A percentile compares a stretch with the other conserved stretches of the same genome.
Conservation (phyloP, 1,284 basidiomycete species). For the Bjerkandera adusta region DNA sequence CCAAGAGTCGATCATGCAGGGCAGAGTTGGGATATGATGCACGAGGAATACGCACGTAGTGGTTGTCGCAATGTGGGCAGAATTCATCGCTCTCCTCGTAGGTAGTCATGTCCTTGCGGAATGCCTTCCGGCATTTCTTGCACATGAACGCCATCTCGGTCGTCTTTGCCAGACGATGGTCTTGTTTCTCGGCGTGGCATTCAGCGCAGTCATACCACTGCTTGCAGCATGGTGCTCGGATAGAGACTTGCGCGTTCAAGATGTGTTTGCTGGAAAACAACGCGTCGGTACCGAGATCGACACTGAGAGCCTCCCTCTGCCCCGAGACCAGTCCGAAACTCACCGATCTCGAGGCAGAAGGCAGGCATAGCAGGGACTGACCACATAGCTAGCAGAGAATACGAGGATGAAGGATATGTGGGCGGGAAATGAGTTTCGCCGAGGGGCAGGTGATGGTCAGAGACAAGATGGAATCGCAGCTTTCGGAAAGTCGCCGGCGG, state of each 20-base stretch:
- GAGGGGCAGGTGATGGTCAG: background rate
- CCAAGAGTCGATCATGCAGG: too few relatives aligned
- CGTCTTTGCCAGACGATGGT: slow-evolving; percentile 76
- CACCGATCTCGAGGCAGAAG: too few relatives aligned
- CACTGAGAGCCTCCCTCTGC: background rate
- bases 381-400: background rate
- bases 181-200: slow-evolving; percentile 86
- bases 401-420: background rate
- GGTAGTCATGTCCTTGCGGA: slow-evolving; percentile 87
- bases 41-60: slow-evolving; percentile 68
- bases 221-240: slow-evolving; percentile 93
- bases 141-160: slow-evolving; percentile 93
- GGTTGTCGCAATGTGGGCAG: slow-evolving; percentile 98
- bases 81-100: slow-evolving; percentile 98
- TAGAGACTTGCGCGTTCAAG: slow-evolving; percentile 90
- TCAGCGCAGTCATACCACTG: slow-evolving; percentile 95
- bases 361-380: background rate
- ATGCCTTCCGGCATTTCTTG: slow-evolving; percentile 98
- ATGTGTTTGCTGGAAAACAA: slow-evolving; percentile 75
- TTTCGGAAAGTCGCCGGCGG: background rate
- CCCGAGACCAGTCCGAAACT: background rate
- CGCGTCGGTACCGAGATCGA: background rate
- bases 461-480: background rate
- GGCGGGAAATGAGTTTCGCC: too few relatives aligned
- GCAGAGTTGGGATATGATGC: slow-evolving; percentile 3